Evolutionary conservation across 345 rosid genomes (phyloP), one percentile per base, ranked within the genome.

Genomic region (Erucastrum elatum): DNA sequence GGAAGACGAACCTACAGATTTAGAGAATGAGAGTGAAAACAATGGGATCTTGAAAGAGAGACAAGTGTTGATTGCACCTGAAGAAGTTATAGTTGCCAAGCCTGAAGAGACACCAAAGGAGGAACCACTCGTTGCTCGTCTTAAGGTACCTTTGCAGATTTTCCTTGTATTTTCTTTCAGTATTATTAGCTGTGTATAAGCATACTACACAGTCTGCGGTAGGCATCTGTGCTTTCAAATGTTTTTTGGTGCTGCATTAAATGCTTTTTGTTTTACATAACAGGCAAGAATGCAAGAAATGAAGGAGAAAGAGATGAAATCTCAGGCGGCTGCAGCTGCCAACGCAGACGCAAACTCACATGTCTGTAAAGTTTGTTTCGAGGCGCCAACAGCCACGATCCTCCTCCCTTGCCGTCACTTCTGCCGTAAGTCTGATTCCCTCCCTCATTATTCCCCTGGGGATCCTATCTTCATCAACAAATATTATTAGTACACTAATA

Each of bases 281-380:
- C 87, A 95, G 99, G 98, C 94, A 10, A 83, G 93, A 66, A 95
- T 95, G 97, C 96, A 91, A 86, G 98, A 95, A 75, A 93, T 93
- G 93, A 93, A 90, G 78, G 97, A 94, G 82, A 93, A 88, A 76
- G 98, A 94, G 77, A 82, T 86, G 67, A 91, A 88, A 82, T 83
- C 82, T 39, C 70, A 68, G 13, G 93, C 89, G 67, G 88, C 88
- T 75, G 97, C 91, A 60, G 98, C 89, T 2, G 94, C 90, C 59
- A 89, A 87, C 66, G 98, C 91, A 66, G 98, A 93, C 70, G 91
- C 84, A 75, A 95, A 90, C 85, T 92, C 95, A 55, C 95, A 90
- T 68, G 83, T 87, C 77, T 94, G 98, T 86, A 92, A 94, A 92
- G 92, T 92, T 46, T 92, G 97, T 82, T 92, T 92, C 44, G 98